Conservation (phyloP, 768 basidiomycete genomes). For the Tephrocybe sp. region DNA sequence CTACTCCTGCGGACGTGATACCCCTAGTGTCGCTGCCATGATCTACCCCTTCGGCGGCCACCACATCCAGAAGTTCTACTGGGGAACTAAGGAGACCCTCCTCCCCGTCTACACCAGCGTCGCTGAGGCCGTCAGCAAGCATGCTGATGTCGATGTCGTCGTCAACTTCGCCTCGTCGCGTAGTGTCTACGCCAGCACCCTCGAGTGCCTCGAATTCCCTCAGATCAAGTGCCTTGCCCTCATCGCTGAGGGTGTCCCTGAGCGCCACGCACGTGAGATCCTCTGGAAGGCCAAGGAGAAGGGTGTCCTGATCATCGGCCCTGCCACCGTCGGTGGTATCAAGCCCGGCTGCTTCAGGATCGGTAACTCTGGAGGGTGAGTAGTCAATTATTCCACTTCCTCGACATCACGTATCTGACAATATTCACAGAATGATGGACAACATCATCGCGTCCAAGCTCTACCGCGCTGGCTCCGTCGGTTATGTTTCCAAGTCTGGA, state of each 20-base stretch:
- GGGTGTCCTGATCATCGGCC: conserved; percentile 88
- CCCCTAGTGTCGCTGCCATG: conserved; percentile 97
- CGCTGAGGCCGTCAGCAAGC: conserved; percentile 90
- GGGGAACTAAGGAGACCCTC: conserved; percentile 99
- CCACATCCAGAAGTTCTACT: conserved; percentile 99
- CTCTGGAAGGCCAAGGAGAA: conserved; percentile 85
- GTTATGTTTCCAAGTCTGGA: conserved; percentile 99
- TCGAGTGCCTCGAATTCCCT: conserved; percentile 77
- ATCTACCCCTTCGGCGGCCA: conserved; percentile 99
- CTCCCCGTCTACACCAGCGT: conserved; percentile 95
- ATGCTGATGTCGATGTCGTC: conserved; percentile 94
- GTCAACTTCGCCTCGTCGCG: conserved; percentile 98
- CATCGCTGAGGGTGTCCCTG: conserved; percentile 99
- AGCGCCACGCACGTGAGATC: conserved; percentile 95
- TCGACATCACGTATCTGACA: conserved; percentile 3
- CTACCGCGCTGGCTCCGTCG: conserved; percentile 95
- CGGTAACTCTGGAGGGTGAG: conserved; percentile 96
- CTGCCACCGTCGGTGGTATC: conserved; percentile 98
- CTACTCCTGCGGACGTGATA: conserved; percentile 91
- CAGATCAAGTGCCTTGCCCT: conserved; percentile 73
- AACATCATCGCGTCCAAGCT: conserved; percentile 99
- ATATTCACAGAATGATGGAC: conserved; percentile 87
- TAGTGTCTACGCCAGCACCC: conserved; percentile 91
- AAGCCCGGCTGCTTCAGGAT: conserved; percentile 99
- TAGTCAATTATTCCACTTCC: conserved; percentile 9